Evolutionary conservation across 805 yeast genomes (phyloP).

Genomic region (Yarrowia deformans): DNA sequence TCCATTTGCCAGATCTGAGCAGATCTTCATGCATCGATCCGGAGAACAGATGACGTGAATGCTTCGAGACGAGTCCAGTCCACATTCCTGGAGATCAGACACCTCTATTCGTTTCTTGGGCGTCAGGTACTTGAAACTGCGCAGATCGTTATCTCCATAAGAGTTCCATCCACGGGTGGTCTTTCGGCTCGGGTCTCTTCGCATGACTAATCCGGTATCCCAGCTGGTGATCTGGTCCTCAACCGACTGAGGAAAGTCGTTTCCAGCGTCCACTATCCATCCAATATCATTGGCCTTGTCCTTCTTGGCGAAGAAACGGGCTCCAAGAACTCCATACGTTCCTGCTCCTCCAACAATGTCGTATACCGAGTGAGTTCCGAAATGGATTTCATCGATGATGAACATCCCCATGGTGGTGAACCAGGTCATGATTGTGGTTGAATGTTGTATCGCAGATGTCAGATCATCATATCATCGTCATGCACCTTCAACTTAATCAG

Average conservation of each 20-base stretch:
- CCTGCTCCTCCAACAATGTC: slow-evolving; percentile 92
- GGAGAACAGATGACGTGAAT: slow-evolving; percentile 81
- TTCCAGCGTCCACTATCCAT: slow-evolving; percentile 81
- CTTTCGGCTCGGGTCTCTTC: slow-evolving; percentile 59
- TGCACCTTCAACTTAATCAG: slow-evolving; percentile 17
- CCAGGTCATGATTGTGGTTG: slow-evolving; percentile 12
- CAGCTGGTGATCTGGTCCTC: slow-evolving; percentile 60
- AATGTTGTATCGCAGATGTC: background rate
- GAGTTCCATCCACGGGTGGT: slow-evolving; percentile 86
- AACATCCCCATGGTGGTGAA: slow-evolving; percentile 86
- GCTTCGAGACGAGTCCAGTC: slow-evolving; percentile 2
- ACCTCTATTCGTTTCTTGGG: slow-evolving; percentile 67
- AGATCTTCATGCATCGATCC: slow-evolving; percentile 60
- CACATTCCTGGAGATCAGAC: slow-evolving; percentile 57
- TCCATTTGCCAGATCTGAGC: slow-evolving; percentile 49
- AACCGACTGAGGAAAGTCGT: slow-evolving; percentile 69
- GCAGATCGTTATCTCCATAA: slow-evolving; percentile 67
- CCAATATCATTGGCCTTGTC: slow-evolving; percentile 55
- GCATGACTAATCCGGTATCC: slow-evolving; percentile 65
- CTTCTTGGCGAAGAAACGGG: slow-evolving; percentile 59
- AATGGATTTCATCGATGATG: slow-evolving; percentile 84
- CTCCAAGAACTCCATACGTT: slow-evolving; percentile 78
- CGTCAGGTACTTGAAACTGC: slow-evolving; percentile 67
- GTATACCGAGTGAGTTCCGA: slow-evolving; percentile 52
- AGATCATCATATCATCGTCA: background rate